Base-by-base conservation (phyloP, 2,329 filamentous ascomycete species). In the Dothistroma septosporum region DNA sequence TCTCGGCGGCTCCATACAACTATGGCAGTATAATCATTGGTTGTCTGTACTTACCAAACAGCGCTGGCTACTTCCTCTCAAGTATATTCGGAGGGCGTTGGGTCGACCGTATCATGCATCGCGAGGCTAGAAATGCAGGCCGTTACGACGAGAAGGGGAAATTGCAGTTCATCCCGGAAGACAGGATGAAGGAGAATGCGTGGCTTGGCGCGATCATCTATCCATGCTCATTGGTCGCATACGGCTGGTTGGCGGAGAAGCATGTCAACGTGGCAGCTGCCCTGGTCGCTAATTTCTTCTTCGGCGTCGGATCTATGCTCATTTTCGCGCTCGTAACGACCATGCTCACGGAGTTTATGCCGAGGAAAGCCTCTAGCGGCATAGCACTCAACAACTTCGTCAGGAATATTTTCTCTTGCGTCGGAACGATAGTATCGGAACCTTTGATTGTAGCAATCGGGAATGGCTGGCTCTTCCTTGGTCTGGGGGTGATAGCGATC, bases 291-390 rank as follows among this genome's bases (percentile, higher is more conserved):
- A 75, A 75, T 47, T 75, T 75, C 68, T 74, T 75, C 72, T 94
- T 93, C 68, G 91, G 91, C 16, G 68, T 89, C 3, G 87, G 88
- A 2, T 87, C 83, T 33, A 94, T 95, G 91, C 80, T 94, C 4
- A 86, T 92, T 32, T 92, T 90, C 75, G 83, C 85, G 53, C 82
- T 85, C 67, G 65, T 85, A 0, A 92, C 89, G 0, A 94, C 91
- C 0, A 92, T 94, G 88, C 78, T 94, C 66, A 93, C 90, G 0
- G 90, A 94, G 71, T 92, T 93, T 70, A 87, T 93, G 80, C 89
- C 89, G 14, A 82, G 84, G 47, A 81, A 83, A 64, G 87, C 87
- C 54, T 89, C 86, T 4, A 84, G 84, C 11, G 90, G 89, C 0
- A 88, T 93, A 2, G 91, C 90, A 0, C 79, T 92, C 48, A 92